phyloP scores from a whole-genome alignment of 176 grass and related monocot genomes.

The Hordeum marinum region DNA sequence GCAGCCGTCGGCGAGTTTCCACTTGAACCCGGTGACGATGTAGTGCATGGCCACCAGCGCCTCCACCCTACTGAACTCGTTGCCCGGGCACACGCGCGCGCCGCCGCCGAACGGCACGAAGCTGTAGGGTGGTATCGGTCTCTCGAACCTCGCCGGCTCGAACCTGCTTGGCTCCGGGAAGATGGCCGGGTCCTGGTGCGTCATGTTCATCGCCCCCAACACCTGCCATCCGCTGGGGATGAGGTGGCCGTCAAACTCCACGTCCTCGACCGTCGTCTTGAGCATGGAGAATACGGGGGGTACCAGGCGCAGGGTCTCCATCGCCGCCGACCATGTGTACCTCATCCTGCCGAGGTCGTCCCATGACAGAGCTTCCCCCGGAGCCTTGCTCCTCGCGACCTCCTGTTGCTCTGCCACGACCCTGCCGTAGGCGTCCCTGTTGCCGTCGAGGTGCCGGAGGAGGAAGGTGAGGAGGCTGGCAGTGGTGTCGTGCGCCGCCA shows the following conservation, averaged over 20 bases:
- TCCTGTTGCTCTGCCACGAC: background rate
- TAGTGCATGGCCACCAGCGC: conserved; percentile 17
- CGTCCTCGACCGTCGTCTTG: conserved; percentile 20
- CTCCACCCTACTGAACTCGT: conserved; percentile 33
- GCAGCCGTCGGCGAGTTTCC: conserved; percentile 15
- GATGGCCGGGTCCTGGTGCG: conserved; percentile 25
- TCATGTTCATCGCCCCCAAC: background rate
- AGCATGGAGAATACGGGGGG: conserved; percentile 22
- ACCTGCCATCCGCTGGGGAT: conserved; percentile 38
- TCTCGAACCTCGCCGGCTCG: conserved; percentile 23
- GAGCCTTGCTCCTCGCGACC: background rate
- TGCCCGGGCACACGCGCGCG: conserved; percentile 27
- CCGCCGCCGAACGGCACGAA: conserved; percentile 32
- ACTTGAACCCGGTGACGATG: conserved; percentile 18
- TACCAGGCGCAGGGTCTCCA: conserved; percentile 41
- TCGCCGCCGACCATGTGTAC: conserved; percentile 31
- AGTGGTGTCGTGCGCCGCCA: conserved; percentile 35
- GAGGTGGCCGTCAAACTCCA: conserved; percentile 18
- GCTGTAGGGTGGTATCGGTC: conserved; percentile 16
- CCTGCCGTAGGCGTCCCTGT: background rate
- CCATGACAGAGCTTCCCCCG: background rate
- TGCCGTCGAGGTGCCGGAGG: conserved; percentile 21
- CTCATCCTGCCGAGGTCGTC: background rate
- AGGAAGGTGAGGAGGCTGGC: conserved; percentile 40
- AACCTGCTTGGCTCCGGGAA: conserved; percentile 35